Evolutionary conservation across 164 flowering plant genomes (phyloP), one percentile per base, ranked within the genome.

Genomic region (Sextonia rubra): DNA sequence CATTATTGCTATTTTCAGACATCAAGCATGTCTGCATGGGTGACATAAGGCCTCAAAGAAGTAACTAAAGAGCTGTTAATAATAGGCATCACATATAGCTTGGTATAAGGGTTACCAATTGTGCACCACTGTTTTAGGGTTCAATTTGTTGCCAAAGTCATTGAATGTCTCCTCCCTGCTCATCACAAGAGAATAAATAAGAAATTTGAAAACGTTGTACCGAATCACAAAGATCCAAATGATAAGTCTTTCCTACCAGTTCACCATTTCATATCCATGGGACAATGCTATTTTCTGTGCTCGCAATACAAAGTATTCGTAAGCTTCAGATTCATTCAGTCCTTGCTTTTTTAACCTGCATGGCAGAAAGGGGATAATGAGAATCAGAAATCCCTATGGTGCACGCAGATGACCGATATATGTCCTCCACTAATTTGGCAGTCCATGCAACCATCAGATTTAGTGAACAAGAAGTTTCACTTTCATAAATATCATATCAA

Each of bases 101-200:
- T 56, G 37, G 37, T 27, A 30, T 47, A 30, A 25, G 4, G 25
- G 44, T 56, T 83, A 92, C 96, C 97, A 90, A 81, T 92, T 92
- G 73, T 92, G 97, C 64, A 90, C 91, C 74, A 92, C 86, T 47
- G 96, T 93, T 80, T 85, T 85, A 47, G 76, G 87, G 86, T 77
- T 82, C 80, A 93, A 75, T 74, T 87, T 85, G 75, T 71, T 80
- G 24, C 96, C 93, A 70, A 93, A 93, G 78, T 83, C 78, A 80
- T 87, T 93, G 82, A 93, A 91, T 12, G 97, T 90, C 83, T 91
- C 98, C 74, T 93, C 98, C 97, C 93, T 93, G 88, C 70, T 74
- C 22, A 68, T 29, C 63, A 52, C n/a, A 52, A 52, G 58, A 15
- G n/a, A 52, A 52, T 15, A 11, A 52, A 17, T 17, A 15, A 18